Evolutionary conservation across 2,329 filamentous ascomycete genomes (phyloP).

Genomic region (Westerdykella sp.): DNA sequence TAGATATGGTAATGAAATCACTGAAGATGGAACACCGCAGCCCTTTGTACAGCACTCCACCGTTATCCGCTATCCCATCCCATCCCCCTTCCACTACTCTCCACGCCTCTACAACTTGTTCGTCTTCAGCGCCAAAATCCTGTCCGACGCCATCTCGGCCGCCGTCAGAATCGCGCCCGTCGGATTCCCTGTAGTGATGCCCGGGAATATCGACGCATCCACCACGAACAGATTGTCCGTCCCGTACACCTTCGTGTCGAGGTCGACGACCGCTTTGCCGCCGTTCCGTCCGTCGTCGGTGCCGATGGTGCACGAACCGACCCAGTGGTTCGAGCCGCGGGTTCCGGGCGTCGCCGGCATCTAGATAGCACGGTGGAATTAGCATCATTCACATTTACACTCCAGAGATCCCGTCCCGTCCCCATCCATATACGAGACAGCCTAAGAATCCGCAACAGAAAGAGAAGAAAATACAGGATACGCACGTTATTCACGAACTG

Average conservation of each 20-base stretch:
- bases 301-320: conserved; percentile 49
- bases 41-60: too few species aligned
- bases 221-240: conserved; percentile 39
- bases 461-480: not conserved
- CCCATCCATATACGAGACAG: too few species aligned
- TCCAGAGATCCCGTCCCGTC: too few species aligned
- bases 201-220: conserved; percentile 41
- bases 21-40: too few species aligned
- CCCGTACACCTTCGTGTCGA: conserved; percentile 42
- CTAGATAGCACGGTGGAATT: conserved; percentile 3
- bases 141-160: conserved; percentile 23
- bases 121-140: conserved; percentile 19
- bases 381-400: too few species aligned
- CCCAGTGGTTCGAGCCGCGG: conserved; percentile 39
- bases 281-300: conserved; percentile 28
- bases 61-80: too few species aligned
- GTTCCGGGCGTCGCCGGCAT: conserved; percentile 19
- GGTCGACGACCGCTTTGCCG: conserved; percentile 43
- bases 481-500: conserved; percentile 46
- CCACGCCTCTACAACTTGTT: too few species aligned
- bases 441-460: not conserved
- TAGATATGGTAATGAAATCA: too few species aligned
- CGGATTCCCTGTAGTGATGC: conserved; percentile 29
- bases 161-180: conserved; percentile 21
- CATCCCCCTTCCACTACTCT: too few species aligned